Evolutionary conservation across 139 green algal species (phyloP).

Genomic region (Haematococcus lacustris): DNA sequence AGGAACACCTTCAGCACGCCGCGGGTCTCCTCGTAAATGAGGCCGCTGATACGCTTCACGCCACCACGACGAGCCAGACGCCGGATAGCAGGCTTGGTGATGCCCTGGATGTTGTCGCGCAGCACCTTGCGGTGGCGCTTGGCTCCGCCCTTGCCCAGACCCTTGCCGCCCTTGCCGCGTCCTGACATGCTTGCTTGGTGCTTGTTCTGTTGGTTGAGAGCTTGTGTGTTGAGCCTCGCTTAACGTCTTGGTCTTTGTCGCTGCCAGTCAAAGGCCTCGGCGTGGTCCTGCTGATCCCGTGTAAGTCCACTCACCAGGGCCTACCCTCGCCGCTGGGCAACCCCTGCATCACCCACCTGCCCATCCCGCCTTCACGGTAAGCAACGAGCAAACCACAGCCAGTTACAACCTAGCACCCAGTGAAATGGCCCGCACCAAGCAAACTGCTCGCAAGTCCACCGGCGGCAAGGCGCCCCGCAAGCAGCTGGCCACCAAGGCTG

Average conservation of each 20-base stretch:
- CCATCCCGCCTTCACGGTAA: neutral
- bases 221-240: too few relatives aligned
- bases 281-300: too few relatives aligned
- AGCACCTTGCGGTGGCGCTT: conserved; percentile 92
- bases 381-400: too few relatives aligned
- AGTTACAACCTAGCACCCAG: too few relatives aligned
- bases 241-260: too few relatives aligned
- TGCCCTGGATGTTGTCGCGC: conserved; percentile 91
- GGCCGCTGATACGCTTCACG: conserved; percentile 77
- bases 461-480: conserved; percentile 87
- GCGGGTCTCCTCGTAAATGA: conserved; percentile 86
- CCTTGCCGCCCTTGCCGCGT: conserved; percentile 93
- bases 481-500: conserved; percentile 91
- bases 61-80: conserved; percentile 75
- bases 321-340: too few relatives aligned
- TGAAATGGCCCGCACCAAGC: conserved; percentile 86
- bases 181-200: too few relatives aligned
- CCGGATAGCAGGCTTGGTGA: conserved; percentile 82
- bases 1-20: conserved; percentile 85
- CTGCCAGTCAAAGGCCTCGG: too few relatives aligned
- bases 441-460: conserved; percentile 80
- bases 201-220: too few relatives aligned
- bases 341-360: too few relatives aligned
- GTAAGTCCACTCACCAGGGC: too few relatives aligned
- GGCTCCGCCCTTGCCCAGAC: conserved; percentile 84